Percentiles rank a stretch among this genome's conserved stretches.
phyloP scores from a whole-genome alignment of 768 basidiomycete species.

The Cystofilobasidium bisporidii region DNA sequence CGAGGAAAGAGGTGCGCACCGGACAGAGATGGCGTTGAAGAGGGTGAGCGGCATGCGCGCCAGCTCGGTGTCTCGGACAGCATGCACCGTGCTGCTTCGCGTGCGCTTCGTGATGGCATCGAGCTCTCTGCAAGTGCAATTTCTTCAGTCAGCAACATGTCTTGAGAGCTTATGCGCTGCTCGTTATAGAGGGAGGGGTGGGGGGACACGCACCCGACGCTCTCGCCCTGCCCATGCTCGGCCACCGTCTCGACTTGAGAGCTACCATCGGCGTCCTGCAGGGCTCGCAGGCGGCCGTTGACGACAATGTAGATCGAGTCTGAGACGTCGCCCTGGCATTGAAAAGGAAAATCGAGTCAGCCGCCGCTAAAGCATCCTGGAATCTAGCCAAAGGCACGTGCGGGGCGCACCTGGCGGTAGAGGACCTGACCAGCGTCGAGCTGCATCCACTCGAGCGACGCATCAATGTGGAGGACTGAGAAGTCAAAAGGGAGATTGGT shows the following conservation, averaged over 20 bases:
- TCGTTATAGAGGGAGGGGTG: too few species aligned
- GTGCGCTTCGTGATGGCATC: constrained; percentile 90
- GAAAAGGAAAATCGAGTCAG: too few species aligned
- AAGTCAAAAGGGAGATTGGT: too few species aligned
- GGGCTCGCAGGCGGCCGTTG: constrained; percentile 86
- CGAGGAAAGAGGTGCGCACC: not conserved
- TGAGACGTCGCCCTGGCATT: constrained; percentile 62
- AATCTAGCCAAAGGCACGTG: too few species aligned
- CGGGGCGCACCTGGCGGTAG: constrained; percentile 13
- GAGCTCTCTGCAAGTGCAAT: constrained; percentile 61
- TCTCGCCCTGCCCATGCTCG: constrained; percentile 95
- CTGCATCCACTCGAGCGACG: constrained; percentile 96
- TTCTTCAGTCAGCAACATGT: too few species aligned
- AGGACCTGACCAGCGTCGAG: constrained; percentile 77
- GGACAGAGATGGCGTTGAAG: constrained; percentile 74
- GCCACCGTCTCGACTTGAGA: constrained; percentile 72
- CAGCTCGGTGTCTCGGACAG: constrained; percentile 94
- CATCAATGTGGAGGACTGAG: constrained; percentile 87
- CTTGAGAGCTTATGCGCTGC: too few species aligned
- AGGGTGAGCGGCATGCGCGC: constrained; percentile 94
- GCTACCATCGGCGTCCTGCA: constrained; percentile 59
- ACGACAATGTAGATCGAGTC: constrained; percentile 96
- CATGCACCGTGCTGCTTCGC: constrained; percentile 83
- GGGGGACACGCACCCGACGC: constrained; percentile 52
- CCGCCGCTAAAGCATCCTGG: too few species aligned